Base-by-base conservation (phyloP, 73 alveolate species). In the Paramecium octaurelia region DNA sequence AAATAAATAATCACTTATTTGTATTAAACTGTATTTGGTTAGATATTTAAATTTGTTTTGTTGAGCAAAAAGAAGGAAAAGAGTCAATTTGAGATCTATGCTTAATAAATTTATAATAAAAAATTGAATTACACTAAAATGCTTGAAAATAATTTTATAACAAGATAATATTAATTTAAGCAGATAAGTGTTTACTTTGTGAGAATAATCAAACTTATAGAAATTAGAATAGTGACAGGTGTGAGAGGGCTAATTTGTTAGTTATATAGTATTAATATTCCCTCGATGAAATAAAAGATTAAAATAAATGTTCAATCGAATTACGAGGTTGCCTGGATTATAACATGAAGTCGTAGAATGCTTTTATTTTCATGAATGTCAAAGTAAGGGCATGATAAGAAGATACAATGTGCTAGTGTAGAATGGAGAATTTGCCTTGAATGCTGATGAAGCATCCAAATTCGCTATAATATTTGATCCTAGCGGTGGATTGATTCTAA, bases 321-420 rank as follows among this genome's bases (percentile, higher is more conserved):
- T 80, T 8, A 20, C 76, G 11, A 85, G 75, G 89, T 46, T 64
- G 43, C 93, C 68, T 14, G 69, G 36, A 36, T 92, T 85, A 44
- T 73, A 83, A 85, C 84, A 83, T 83, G 58, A 83, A 48, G 54
- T 58, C 58, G 70, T 40, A 12, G 68, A 94, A 68, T 93, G 77
- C 95, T 92, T 94, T 76, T 95, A 93, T 46, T 60, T 94, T 60
- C 98, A 93, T 58, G 97, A 95, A 70, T 93, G 70, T 84, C 93
- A 95, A 88, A 89, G 97, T 29, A 95, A 95, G 85, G 92, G 86
- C 16, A 68, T 95, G 84, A 92, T 95, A 95, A 90, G 96, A 36
- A 71, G 87, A 88, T 86, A 73, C 85, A 95, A 95, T 29, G 94
- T 94, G 59, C 86, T 86, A 73, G 98, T 95, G 40, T 93, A 95